Evolutionary conservation across 2,329 filamentous ascomycete species (phyloP), one percentile per base, ranked within the genome.

Genomic region (Lasiodiplodia citricola): DNA sequence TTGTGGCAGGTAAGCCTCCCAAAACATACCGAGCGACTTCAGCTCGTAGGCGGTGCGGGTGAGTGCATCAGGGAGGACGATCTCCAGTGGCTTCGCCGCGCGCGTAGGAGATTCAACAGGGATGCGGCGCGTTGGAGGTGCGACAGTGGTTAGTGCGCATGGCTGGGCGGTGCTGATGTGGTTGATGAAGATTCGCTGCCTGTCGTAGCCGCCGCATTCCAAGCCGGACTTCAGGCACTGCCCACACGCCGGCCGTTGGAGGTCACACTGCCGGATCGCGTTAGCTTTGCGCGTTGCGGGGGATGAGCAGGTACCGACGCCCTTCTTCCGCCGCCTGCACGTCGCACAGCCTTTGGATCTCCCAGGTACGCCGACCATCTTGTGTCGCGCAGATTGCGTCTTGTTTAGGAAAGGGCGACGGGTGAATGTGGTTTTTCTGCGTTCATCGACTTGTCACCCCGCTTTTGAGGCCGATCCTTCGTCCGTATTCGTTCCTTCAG

Each of bases 151-250:
- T 50, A 65, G 31, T 13, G 51, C 28, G 57, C 41, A 11, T 25
- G 47, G 38, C 38, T n/a, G 21, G 67, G 52, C 31, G 68, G 54
- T 54, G 31, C 31, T 35, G 13, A 51, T 25, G 44, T 76, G 71
- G 66, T 72, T 70, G 14, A 91, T 89, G 77, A 91, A 91, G 68
- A 90, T 85, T 18, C 85, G 85, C 74, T 90, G 85, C 50, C 86
- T 82, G 74, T 89, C 85, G 76, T 91, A 91, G 50, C 89, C 89
- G 57, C 84, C 85, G 73, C 89, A 91, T 68, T 84, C 77, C 55
- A 87, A 82, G 25, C 87, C 86, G 72, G 84, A 86, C 72, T 85
- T 82, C 68, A 83, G 80, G 75, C 89, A 91, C 74, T 89, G 90
- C 67, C 83, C 84, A 76, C 89, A 91, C 47, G 81, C 80, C 2